phyloP scores from a whole-genome alignment of 441 rosid species.

The Pelargonium fulgidum region DNA sequence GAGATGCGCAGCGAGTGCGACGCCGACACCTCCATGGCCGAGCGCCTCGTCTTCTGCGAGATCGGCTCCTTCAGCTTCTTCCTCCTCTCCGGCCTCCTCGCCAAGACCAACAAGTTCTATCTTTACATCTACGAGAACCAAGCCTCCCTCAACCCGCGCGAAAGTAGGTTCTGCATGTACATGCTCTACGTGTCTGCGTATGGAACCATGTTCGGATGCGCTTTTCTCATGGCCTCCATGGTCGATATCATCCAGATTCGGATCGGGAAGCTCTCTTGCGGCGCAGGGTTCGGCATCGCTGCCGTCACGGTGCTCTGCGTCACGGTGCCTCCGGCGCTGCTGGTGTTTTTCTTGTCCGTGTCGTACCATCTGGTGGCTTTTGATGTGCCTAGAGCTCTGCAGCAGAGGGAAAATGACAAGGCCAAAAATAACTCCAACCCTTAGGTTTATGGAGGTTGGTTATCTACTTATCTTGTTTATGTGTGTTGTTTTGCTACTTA shows the following conservation, averaged over 20 bases:
- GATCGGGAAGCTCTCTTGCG: not conserved
- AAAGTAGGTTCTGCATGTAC: not conserved
- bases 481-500: too few species aligned
- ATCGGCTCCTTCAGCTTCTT: constrained; percentile 5
- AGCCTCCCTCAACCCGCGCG: not conserved
- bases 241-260: not conserved
- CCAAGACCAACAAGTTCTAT: constrained; percentile 2
- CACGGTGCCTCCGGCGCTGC: not conserved
- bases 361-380: not conserved
- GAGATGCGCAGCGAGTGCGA: too few species aligned
- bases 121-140: constrained; percentile 2
- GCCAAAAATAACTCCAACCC: too few species aligned
- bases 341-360: not conserved
- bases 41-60: constrained; percentile 4
- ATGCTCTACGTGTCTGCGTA: not conserved
- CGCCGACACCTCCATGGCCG: not conserved
- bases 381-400: not conserved
- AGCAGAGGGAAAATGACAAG: too few species aligned
- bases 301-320: not conserved
- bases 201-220: not conserved
- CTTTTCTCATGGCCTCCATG: not conserved
- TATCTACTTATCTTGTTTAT: too few species aligned
- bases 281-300: not conserved
- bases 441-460: too few species aligned
- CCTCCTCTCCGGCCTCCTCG: constrained; percentile 1